Evolutionary conservation across 768 basidiomycete species (phyloP).

Genomic region (Mycena latifolia): DNA sequence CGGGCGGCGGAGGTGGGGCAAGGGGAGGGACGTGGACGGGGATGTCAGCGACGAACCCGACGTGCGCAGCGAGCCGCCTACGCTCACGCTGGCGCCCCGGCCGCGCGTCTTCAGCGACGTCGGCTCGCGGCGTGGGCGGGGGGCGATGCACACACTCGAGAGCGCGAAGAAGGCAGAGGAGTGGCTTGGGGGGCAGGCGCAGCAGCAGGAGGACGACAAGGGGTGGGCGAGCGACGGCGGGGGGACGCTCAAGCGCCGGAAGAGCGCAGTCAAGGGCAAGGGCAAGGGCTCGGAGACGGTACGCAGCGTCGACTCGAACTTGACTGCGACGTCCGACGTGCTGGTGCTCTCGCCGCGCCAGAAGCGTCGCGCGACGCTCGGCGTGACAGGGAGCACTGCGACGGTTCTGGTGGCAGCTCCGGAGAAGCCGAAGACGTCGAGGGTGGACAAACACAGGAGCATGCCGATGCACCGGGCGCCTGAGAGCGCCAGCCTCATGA

Average conservation of each 20-base stretch:
- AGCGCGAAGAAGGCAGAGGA: conserved; percentile 37
- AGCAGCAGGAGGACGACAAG: conserved; percentile 28
- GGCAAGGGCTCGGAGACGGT: conserved; percentile 20
- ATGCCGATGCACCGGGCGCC: conserved; percentile 34
- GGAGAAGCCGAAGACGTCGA: conserved; percentile 4
- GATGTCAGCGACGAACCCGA: conserved; percentile 30
- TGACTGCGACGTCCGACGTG: conserved; percentile 22
- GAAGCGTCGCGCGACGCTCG: conserved; percentile 35
- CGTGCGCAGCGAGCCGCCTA: conserved; percentile 27
- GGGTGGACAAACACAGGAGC: conserved; percentile 33
- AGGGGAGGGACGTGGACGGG: conserved; percentile 42
- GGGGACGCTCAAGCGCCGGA: conserved; percentile 32
- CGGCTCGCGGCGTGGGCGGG: conserved; percentile 18
- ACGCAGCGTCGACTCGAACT: conserved; percentile 28
- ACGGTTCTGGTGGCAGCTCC: conserved; percentile 25
- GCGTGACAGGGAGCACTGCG: conserved; percentile 15
- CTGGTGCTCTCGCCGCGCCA: conserved; percentile 26
- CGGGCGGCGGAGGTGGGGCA: conserved; percentile 33
- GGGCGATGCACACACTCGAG: conserved; percentile 3
- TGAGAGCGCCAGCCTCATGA: conserved; percentile 64
- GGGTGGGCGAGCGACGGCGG: conserved; percentile 33
- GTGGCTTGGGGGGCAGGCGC: conserved; percentile 39
- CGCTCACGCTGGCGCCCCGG: conserved; percentile 30
- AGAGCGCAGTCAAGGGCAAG: conserved; percentile 21
- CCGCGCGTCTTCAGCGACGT: conserved; percentile 40